Base-by-base conservation (phyloP, 352 stramenopile genomes). In the Phytophthora sansomeana region DNA sequence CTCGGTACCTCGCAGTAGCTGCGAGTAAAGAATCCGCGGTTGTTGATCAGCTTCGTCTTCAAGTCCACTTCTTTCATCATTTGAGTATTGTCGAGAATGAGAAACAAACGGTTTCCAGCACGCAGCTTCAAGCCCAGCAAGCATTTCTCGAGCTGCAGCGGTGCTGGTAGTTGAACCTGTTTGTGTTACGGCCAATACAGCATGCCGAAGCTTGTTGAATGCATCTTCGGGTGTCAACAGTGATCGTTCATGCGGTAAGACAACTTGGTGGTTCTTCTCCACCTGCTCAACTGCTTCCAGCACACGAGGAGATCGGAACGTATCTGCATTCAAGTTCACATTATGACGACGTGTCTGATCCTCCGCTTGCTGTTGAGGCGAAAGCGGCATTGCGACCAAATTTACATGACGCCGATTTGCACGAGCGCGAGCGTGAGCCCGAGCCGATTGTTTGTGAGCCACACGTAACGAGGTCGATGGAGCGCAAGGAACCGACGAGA, bases 21-120 rank as follows among this genome's bases (percentile, higher is more conserved):
- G 72, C 3, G 75, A 80, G 47, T 71, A 79, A 1, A 70, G 66
- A 21, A 85, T 24, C 10, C 24, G 48, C 16, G 67, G 29, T 21
- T 59, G 41, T 17, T 58, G 49, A 7, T 44, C 30, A 8, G 39
- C 39, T 1, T 17, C 26, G 1, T 30, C 35, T 6, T 21, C 35
- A 1, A 38, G 7, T n/a, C n/a, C n/a, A n/a, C n/a, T n/a, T n/a
- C n/a, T n/a, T n/a, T n/a, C n/a, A n/a, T n/a, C n/a, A n/a, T n/a
- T n/a, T n/a, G n/a, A n/a, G n/a, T n/a, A n/a, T n/a, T n/a, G n/a
- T n/a, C n/a, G n/a, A n/a, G n/a, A n/a, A n/a, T n/a, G n/a, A n/a
- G n/a, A n/a, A n/a, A 55, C 24, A 39, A 74, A 58, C 5, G 52
- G 35, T 26, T 66, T 63, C 75, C 75, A 87, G 24, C 78, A 87